Base-by-base conservation (phyloP, 306 rosid species). In the Pterocarpus santalinus region DNA sequence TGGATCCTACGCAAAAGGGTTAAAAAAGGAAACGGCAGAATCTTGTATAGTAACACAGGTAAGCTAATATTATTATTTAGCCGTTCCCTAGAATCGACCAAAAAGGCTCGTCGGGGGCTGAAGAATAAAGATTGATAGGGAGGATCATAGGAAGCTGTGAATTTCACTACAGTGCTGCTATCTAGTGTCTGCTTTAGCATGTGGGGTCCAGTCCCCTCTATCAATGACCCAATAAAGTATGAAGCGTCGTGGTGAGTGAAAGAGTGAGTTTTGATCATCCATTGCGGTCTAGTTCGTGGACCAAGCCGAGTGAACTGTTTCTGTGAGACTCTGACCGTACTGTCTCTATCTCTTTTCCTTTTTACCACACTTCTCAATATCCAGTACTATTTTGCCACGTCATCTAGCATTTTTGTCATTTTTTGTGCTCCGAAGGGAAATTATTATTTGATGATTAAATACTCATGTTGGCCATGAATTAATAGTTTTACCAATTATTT, bases 1-100 rank as follows among this genome's bases (percentile, higher is more conserved):
- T 84, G 79, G 80, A 89, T 82, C 73, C 82, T 75, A 82, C 88
- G 84, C 87, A 82, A 84, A 81, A 77, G 39, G 84, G 86, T 13
- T 28, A 41, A 17, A 38, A 80, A 61, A n/a, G 76, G 9, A 49
- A 76, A 80, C 72, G 66, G 70, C 63, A 33, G 76, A 91, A 68
- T 22, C 69, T 66, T 67, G 47, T 66, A 46, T 44, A 55, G 39
- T 57, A 57, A 33, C 1, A 60, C 57, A n/a, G 78, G 65, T 76
- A 69, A 77, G 30, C 61, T 34, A 36, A 44, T 64, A 15, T 73
- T 28, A 74, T 58, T 33, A 11, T 3, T 3, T 5, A 7, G 10
- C 65, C 28, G 39, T 57, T 75, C 73, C 83, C 46, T 36, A 46
- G 74, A 84, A 61, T 22, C 58, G 52, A 70, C 77, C 55, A 80